Conservation (phyloP, 2,329 filamentous ascomycete species). For the Achaetomium macrosporum region DNA sequence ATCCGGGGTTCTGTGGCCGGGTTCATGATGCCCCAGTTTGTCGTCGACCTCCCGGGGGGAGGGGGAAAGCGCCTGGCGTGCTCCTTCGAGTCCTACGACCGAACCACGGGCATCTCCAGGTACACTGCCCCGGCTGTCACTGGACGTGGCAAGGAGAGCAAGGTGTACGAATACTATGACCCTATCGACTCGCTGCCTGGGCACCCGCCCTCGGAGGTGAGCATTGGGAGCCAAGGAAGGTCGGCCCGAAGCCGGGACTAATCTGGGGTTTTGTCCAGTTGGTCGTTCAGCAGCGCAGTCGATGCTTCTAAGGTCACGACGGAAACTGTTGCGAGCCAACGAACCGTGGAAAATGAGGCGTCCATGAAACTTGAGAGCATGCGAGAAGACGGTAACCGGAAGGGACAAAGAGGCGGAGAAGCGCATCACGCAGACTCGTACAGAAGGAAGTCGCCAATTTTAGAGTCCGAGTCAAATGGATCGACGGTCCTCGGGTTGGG, state of each 20-base stretch:
- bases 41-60: conserved; percentile 58
- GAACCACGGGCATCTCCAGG: conserved; percentile 45
- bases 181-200: conserved; percentile 32
- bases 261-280: too few species aligned
- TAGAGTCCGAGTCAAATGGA: too few species aligned
- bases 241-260: background rate
- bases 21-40: conserved; percentile 57
- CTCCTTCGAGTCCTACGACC: conserved; percentile 49
- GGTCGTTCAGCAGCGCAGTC: too few species aligned
- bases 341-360: too few species aligned
- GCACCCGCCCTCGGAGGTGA: background rate
- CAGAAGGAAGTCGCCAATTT: too few species aligned
- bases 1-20: conserved; percentile 57
- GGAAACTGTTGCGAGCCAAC: too few species aligned
- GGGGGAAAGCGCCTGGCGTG: conserved; percentile 57
- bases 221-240: background rate
- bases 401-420: too few species aligned
- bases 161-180: conserved; percentile 53
- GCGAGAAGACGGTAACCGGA: too few species aligned
- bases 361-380: too few species aligned
- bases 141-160: conserved; percentile 38
- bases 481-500: too few species aligned
- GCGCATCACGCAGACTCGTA: too few species aligned
- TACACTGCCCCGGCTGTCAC: conserved; percentile 52
- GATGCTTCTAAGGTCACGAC: too few species aligned